Percentiles rank a stretch among this genome's conserved stretches.
These are phyloP conservation scores for Didymella lethalis DNA, from an alignment of 2,329 filamentous ascomycete genomes.

Conservation along the genomic window DNA sequence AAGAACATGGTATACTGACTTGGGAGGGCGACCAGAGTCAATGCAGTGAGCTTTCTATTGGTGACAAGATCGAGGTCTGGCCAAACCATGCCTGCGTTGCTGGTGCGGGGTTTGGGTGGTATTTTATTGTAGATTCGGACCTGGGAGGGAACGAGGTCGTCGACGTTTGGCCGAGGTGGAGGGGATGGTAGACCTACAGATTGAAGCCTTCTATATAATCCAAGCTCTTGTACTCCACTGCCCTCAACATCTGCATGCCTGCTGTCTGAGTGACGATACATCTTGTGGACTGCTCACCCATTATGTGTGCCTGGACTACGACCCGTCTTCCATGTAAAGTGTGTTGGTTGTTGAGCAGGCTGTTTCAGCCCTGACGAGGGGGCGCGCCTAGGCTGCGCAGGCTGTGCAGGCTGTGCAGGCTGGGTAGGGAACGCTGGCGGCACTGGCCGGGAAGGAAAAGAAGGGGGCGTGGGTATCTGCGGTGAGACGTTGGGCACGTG, in stretches of 20 bases:
- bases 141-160: conserved; percentile 63
- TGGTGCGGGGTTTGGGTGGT: conserved; percentile 74
- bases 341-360: background rate
- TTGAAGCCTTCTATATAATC: background rate
- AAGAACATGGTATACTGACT: conserved; percentile 78
- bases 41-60: conserved; percentile 60
- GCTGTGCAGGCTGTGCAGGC: conserved; percentile 2
- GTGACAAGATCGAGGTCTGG: conserved; percentile 75
- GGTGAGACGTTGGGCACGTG: conserved; percentile 14
- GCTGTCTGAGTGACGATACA: too few relatives aligned
- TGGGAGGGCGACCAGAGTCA: conserved; percentile 59
- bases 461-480: conserved; percentile 19
- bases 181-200: conserved; percentile 67
- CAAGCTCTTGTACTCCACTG: background rate
- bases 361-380: background rate
- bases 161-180: conserved; percentile 77
- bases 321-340: conserved; percentile 7
- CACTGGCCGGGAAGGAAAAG: conserved; percentile 21
- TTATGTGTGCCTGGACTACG: conserved; percentile 6
- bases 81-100: conserved; percentile 85
- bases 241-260: background rate
- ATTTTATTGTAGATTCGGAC: conserved; percentile 74
- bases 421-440: conserved; percentile 10
- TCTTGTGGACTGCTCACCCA: background rate
- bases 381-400: conserved; percentile 1